Evolutionary conservation across 2,329 filamentous ascomycete species (phyloP).

Genomic region (Sporothrix pallida): DNA sequence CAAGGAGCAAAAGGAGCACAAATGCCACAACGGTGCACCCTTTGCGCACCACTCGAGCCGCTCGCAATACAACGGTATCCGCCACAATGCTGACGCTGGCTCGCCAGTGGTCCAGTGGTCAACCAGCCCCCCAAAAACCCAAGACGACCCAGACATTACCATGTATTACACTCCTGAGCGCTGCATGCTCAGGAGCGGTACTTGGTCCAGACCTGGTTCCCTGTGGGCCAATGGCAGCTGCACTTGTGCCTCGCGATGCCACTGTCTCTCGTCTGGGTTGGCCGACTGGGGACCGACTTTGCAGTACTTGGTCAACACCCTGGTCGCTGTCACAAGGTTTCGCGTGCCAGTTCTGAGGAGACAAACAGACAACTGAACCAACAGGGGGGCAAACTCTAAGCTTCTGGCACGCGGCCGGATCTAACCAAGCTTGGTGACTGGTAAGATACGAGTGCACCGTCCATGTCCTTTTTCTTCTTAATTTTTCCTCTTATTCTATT

Average conservation of each 20-base stretch:
- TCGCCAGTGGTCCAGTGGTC: constrained; percentile 27
- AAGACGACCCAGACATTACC: constrained; percentile 13
- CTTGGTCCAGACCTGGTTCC: neutral
- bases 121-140: constrained; percentile 9
- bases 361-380: constrained; percentile 14
- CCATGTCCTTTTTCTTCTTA: neutral
- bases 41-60: constrained; percentile 25
- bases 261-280: constrained; percentile 30
- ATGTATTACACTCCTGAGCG: constrained; percentile 31
- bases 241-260: constrained; percentile 30
- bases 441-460: constrained; percentile 19
- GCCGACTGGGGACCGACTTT: neutral
- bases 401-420: constrained; percentile 22
- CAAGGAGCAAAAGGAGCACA: constrained; percentile 1
- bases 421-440: neutral
- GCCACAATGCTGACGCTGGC: constrained; percentile 4
- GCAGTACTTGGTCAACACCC: constrained; percentile 8
- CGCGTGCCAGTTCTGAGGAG: constrained; percentile 31
- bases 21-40: neutral
- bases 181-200: constrained; percentile 30
- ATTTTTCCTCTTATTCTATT: constrained; percentile 9
- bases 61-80: constrained; percentile 30
- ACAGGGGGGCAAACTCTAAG: constrained; percentile 27
- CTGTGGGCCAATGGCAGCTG: constrained; percentile 30
- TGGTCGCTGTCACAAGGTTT: constrained; percentile 27